These are phyloP conservation scores for Nothomitra cinnamomea DNA, from an alignment of 2,329 filamentous ascomycete genomes.

Conservation along the genomic window DNA sequence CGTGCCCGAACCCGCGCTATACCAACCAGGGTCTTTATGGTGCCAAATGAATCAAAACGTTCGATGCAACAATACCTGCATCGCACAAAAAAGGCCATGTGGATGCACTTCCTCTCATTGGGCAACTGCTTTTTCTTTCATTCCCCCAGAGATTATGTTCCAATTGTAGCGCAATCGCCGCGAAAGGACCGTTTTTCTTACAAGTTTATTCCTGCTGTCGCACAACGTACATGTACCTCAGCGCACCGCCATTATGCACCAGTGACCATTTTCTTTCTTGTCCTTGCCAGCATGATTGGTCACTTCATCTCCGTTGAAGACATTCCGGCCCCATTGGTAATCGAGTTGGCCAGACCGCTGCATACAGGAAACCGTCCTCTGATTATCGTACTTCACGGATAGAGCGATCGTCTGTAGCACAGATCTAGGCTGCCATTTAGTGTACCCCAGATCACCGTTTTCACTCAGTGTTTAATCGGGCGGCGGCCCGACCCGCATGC, in stretches of 20 bases:
- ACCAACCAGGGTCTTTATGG: not conserved
- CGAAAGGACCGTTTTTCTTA: not conserved
- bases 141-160: not conserved
- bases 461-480: slow-evolving; percentile 2
- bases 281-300: not conserved
- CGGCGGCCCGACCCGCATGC: slow-evolving; percentile 1
- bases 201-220: not conserved
- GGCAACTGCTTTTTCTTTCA: not conserved
- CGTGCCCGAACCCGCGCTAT: not conserved
- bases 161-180: not conserved
- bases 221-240: not conserved
- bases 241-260: not conserved
- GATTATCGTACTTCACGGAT: not conserved
- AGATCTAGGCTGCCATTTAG: slow-evolving; percentile 2
- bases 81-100: not conserved
- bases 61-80: not conserved
- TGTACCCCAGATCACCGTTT: slow-evolving; percentile 3
- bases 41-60: not conserved
- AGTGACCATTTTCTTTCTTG: not conserved
- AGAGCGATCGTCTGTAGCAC: not conserved
- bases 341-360: not conserved
- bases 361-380: not conserved
- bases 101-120: not conserved
- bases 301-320: not conserved
- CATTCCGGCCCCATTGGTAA: not conserved